phyloP scores from a whole-genome alignment of 768 basidiomycete genomes.

The Lyophyllum shimeji region DNA sequence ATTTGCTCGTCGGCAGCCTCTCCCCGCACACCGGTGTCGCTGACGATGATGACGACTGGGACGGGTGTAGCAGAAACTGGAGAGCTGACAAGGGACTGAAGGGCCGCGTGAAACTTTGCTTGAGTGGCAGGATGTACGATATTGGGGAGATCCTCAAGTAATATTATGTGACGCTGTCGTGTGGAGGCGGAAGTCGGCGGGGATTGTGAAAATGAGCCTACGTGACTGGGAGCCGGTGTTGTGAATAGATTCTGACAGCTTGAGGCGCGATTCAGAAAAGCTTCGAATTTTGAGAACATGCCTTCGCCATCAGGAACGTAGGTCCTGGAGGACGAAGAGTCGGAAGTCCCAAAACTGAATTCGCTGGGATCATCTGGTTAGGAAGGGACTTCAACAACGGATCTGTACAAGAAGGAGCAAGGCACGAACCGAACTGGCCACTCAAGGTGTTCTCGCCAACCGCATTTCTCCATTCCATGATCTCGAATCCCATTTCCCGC shows the following conservation, averaged over 20 bases:
- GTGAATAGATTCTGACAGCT: slow-evolving; percentile 57
- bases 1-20: slow-evolving; percentile 55
- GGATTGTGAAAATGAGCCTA: slow-evolving; percentile 12
- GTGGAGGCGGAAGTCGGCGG: slow-evolving; percentile 8
- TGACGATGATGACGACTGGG: slow-evolving; percentile 82
- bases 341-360: background rate
- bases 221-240: background rate
- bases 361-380: slow-evolving; percentile 1
- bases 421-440: slow-evolving; percentile 18
- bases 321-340: slow-evolving; percentile 5
- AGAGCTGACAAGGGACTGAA: slow-evolving; percentile 54
- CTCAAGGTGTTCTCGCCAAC: slow-evolving; percentile 47
- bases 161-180: slow-evolving; percentile 57
- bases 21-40: slow-evolving; percentile 79
- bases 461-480: slow-evolving; percentile 84
- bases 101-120: slow-evolving; percentile 67
- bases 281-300: slow-evolving; percentile 66
- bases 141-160: slow-evolving; percentile 92
- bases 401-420: background rate
- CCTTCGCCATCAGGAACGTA: slow-evolving; percentile 40
- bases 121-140: slow-evolving; percentile 73
- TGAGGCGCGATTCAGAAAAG: slow-evolving; percentile 71
- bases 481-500: slow-evolving; percentile 70
- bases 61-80: slow-evolving; percentile 33
- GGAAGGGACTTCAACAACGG: background rate